A percentile compares a stretch with the other conserved stretches of the same genome.
Evolutionary conservation across 352 stramenopile species (phyloP).

Genomic region (Phytopythium aichiense): DNA sequence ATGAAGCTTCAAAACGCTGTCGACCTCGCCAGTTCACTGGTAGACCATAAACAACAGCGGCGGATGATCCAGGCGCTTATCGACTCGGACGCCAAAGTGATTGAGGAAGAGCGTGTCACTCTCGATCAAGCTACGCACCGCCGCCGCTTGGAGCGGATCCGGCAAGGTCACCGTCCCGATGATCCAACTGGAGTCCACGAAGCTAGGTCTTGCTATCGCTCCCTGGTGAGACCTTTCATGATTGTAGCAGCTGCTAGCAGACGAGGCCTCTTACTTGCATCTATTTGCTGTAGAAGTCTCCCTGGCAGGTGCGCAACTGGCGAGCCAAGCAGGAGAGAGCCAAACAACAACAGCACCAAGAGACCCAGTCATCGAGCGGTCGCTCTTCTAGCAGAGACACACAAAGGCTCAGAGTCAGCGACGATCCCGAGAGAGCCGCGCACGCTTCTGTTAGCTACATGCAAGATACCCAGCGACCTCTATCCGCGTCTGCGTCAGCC

Average conservation of each 20-base stretch:
- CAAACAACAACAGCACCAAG: slow-evolving; percentile 2
- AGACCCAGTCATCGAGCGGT: not conserved
- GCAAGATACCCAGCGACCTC: not conserved
- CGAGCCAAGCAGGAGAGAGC: slow-evolving; percentile 15
- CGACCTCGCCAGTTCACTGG: slow-evolving; percentile 49
- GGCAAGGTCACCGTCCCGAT: slow-evolving; percentile 5
- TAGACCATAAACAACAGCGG: slow-evolving; percentile 61
- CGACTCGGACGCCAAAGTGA: slow-evolving; percentile 55
- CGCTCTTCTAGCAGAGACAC: not conserved
- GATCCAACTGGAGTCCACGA: slow-evolving; percentile 5
- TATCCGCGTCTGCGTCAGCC: not conserved
- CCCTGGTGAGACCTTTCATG: not conserved
- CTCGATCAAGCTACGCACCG: slow-evolving; percentile 59
- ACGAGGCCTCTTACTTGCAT: not conserved
- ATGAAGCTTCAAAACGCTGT: slow-evolving; percentile 70
- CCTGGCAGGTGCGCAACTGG: slow-evolving; percentile 77
- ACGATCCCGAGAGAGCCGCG: not conserved
- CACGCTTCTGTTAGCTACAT: not conserved
- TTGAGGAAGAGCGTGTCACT: slow-evolving; percentile 57
- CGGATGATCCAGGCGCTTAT: slow-evolving; percentile 60
- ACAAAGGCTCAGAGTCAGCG: not conserved
- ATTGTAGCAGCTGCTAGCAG: slow-evolving; percentile 4
- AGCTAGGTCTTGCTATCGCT: not conserved
- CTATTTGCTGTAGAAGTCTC: slow-evolving; percentile 31
- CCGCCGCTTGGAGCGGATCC: slow-evolving; percentile 44